These are phyloP conservation scores for Paspalum vaginatum DNA, from an alignment of 176 grass and related monocot species.

Conservation along the genomic window DNA sequence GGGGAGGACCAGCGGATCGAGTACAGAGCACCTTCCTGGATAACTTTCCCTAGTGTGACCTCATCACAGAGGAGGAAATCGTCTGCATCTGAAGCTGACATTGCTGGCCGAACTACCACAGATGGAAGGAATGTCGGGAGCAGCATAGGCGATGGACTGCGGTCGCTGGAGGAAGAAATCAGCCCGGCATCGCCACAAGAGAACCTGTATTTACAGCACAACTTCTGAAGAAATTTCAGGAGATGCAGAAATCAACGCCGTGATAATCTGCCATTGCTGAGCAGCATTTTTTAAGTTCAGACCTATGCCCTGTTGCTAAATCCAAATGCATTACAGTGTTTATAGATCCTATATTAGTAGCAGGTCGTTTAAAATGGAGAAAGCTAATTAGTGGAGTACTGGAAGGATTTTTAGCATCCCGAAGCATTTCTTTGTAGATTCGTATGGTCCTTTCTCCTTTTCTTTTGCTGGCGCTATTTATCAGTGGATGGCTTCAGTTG, in stretches of 20 bases:
- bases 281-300: conserved; percentile 25
- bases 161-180: conserved; percentile 96
- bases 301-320: conserved; percentile 38
- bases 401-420: conserved; percentile 32
- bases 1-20: conserved; percentile 76
- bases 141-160: conserved; percentile 62
- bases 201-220: conserved; percentile 94
- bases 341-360: conserved; percentile 12
- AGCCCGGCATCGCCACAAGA: conserved; percentile 81
- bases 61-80: conserved; percentile 97
- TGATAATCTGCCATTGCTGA: neutral
- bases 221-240: conserved; percentile 70
- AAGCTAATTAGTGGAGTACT: conserved; percentile 34
- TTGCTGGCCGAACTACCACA: conserved; percentile 66
- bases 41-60: conserved; percentile 92
- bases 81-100: conserved; percentile 85
- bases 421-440: conserved; percentile 51
- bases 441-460: conserved; percentile 1
- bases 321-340: conserved; percentile 12
- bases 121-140: conserved; percentile 71
- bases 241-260: conserved; percentile 24
- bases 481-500: conserved; percentile 4
- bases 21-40: conserved; percentile 94
- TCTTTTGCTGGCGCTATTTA: conserved; percentile 24
- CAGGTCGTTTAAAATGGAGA: conserved; percentile 9